Evolutionary conservation across 2,329 filamentous ascomycete species (phyloP).

Genomic region (Arthrobotrys pseudoclavata): DNA sequence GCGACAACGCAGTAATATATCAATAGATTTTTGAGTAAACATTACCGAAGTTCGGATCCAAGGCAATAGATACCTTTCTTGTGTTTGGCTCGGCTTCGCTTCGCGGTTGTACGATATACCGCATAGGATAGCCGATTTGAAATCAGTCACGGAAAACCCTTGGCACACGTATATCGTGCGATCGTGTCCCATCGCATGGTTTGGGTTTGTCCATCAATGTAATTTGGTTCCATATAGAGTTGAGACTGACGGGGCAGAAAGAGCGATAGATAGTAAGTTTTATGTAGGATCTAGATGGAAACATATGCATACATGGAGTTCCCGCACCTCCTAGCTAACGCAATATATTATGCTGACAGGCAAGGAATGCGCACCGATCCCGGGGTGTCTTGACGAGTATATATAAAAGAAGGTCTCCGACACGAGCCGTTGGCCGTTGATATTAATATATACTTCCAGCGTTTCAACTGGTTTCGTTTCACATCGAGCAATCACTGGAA

Average conservation of each 20-base stretch:
- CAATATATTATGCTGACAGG: neutral
- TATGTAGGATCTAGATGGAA: neutral
- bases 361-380: neutral
- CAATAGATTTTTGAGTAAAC: too few relatives aligned
- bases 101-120: neutral
- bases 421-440: neutral
- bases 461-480: too few relatives aligned
- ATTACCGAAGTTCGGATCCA: neutral
- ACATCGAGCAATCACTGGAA: neutral
- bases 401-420: neutral
- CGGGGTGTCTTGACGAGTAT: neutral
- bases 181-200: conserved; percentile 12
- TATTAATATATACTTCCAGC: too few relatives aligned
- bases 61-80: conserved; percentile 1
- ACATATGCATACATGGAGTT: neutral
- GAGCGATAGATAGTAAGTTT: conserved; percentile 3
- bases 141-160: conserved; percentile 14
- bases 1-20: neutral
- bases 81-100: conserved; percentile 4
- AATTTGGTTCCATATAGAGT: neutral
- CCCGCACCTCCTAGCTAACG: neutral
- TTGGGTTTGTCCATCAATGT: neutral
- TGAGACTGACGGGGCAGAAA: neutral
- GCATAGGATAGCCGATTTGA: conserved; percentile 13
- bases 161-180: conserved; percentile 14